Evolutionary conservation across 768 basidiomycete species (phyloP), one percentile per base, ranked within the genome.

Genomic region (Panaeolus papilionaceus): DNA sequence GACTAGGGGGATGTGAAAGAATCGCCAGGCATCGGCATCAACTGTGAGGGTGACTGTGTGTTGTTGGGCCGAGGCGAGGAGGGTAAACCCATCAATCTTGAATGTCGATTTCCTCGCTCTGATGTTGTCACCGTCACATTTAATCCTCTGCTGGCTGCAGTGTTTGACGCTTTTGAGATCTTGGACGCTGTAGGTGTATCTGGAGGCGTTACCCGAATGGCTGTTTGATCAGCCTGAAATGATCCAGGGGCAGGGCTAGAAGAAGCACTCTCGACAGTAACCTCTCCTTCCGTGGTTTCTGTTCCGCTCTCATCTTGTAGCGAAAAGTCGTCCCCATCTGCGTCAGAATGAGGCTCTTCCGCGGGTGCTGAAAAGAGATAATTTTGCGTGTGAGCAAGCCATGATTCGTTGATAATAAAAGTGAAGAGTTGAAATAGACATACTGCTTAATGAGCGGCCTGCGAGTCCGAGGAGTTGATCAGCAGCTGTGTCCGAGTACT

Each of bases 401-500:
- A 67, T 42, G 72, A 69, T 61, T 67, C 65, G 39, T 44, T 61
- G 47, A 67, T 66, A 73, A 70, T 63, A 45, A 63, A 26, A 63
- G 45, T 38, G 54, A 64, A 68, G 39, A 67, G 16, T 33, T 16
- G 26, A 58, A 58, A 33, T 58, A 58, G 40, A 83, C 89, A 71
- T 78, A 94, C 94, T 78, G 75, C 82, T 81, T 40, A 95, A 79
- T 23, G 83, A 83, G 71, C 94, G 85, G 28, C 93, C 94, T 20
- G 85, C 81, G 65, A 95, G 79, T 26, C 94, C 94, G 66, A 96
- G 88, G 74, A 95, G 79, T 76, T 89, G 82, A 79, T 96, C 94
- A 51, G 94, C 92, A 61, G 93, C 93, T 47, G 89, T 88, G 71
- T 92, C 92, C 38, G 91, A 87, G 78, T 95, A 95, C 70, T 92